Evolutionary conservation across 352 stramenopile species (phyloP).

Genomic region (Salisapilia sapeloensis): DNA sequence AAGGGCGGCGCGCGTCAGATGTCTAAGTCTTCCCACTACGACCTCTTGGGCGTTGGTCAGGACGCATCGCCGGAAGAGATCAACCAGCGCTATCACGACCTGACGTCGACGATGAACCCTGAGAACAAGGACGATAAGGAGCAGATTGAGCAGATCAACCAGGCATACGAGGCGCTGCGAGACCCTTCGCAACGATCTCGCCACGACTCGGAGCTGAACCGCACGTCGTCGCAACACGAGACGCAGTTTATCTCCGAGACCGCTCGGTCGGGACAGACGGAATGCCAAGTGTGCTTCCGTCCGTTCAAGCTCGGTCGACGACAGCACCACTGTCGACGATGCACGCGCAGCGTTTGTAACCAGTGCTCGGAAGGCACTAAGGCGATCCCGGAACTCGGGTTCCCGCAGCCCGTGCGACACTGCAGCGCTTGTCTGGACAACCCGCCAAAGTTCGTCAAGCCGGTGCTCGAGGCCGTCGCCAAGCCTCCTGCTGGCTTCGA

Average conservation of each 20-base stretch:
- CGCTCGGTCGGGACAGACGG: constrained; percentile 66
- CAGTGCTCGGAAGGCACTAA: constrained; percentile 70
- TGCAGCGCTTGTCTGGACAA: constrained; percentile 66
- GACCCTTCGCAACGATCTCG: constrained; percentile 30
- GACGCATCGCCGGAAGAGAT: constrained; percentile 59
- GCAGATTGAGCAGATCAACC: constrained; percentile 59
- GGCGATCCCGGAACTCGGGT: constrained; percentile 67
- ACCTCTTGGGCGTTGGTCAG: constrained; percentile 47
- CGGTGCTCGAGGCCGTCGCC: constrained; percentile 53
- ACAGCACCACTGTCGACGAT: constrained; percentile 72
- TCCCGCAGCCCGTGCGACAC: constrained; percentile 57
- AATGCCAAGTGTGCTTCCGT: constrained; percentile 79
- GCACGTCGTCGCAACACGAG: constrained; percentile 24
- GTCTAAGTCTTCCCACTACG: constrained; percentile 39
- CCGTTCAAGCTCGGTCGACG: constrained; percentile 72
- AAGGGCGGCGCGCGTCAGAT: constrained; percentile 21
- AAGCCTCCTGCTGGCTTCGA: constrained; percentile 71
- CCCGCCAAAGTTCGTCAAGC: constrained; percentile 63
- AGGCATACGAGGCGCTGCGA: constrained; percentile 58
- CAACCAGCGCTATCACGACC: constrained; percentile 56
- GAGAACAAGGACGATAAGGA: constrained; percentile 43
- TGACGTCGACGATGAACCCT: constrained; percentile 42
- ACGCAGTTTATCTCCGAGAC: constrained; percentile 52
- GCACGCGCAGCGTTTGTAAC: constrained; percentile 73
- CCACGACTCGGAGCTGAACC: constrained; percentile 36